These are phyloP conservation scores for Nitzschia inconspicua DNA, from an alignment of 108 stramenopile genomes.

Conservation along the genomic window DNA sequence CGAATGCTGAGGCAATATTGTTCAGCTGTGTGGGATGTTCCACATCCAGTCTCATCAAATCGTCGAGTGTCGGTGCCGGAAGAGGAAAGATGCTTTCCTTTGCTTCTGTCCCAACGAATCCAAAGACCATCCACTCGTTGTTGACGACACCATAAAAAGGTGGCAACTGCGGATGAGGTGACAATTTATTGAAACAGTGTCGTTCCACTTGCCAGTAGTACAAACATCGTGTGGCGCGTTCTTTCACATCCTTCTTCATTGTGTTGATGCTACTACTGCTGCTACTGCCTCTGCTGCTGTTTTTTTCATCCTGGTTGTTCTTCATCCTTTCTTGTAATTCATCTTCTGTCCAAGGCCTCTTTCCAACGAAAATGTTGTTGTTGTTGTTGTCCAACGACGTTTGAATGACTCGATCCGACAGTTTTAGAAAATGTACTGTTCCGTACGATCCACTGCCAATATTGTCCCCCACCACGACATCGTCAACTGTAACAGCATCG, in stretches of 20 bases:
- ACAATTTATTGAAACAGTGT: constrained; percentile 62
- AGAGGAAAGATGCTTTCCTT: background rate
- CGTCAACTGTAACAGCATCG: too few relatives aligned
- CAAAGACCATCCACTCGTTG: constrained; percentile 70
- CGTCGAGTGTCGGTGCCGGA: constrained; percentile 47
- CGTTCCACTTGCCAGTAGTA: constrained; percentile 74
- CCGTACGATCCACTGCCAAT: constrained; percentile 62
- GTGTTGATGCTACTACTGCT: too few relatives aligned
- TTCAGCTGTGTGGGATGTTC: constrained; percentile 17
- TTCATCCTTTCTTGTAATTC: constrained; percentile 39
- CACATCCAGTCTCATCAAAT: constrained; percentile 50
- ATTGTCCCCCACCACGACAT: constrained; percentile 33
- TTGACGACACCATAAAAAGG: constrained; percentile 8
- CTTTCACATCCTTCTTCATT: constrained; percentile 34
- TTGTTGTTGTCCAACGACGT: constrained; percentile 19
- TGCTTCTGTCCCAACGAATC: constrained; percentile 24
- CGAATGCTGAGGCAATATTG: constrained; percentile 47
- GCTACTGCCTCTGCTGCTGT: background rate
- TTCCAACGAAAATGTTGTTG: constrained; percentile 44
- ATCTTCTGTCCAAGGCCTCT: constrained; percentile 63
- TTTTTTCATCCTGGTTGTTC: background rate
- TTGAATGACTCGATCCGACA: too few relatives aligned
- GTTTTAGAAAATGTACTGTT: constrained; percentile 49
- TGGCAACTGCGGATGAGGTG: constrained; percentile 33
- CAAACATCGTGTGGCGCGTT: constrained; percentile 41